Base-by-base conservation (phyloP, 495 filamentous ascomycete genomes). In the Xylaria bambusicola region DNA sequence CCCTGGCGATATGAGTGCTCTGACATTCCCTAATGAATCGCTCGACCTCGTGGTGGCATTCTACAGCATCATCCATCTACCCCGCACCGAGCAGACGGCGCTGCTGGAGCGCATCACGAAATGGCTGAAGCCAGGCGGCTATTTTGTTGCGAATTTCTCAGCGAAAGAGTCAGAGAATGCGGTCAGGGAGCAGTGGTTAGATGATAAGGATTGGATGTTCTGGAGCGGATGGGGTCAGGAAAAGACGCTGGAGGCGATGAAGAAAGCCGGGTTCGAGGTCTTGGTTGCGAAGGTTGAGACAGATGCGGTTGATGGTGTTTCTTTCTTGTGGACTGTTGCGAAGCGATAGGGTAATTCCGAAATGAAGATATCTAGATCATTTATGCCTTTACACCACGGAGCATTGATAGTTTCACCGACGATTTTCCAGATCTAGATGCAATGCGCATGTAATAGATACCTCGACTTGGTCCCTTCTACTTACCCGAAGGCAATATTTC, bases 41-140 rank as follows among this genome's bases (percentile, higher is more conserved):
- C 61, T 75, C 15, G 66, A 74, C 36, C 62, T 52, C 26, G 58
- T 75, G 3, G 40, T 71, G 0, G 74, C 40, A 12, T 64, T 73
- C 20, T 74, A 71, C 63, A 73, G 65, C 15, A 18, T 76, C 0
- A 68, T 71, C 33, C 75, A 77, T 17, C 71, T 77, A n/a, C 72
- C 73, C 10, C 64, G 66, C 12, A 56, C 53, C 8, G 70, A 75
- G 52, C 75, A 77, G 65, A 50, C 53, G 6, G 60, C 61, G 12
- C 64, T 75, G 68, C n/a, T 77, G 8, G 18, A 21, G 6, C 58
- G 61, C 10, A 66, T 71, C 15, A 45, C 38, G 10, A 7, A 31
- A 27, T 75, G 74, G 72, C 53, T 76, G 15, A 71, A 63, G 44
- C 66, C 65, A 0, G 73, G 73, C 13, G 73, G 72, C 1, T 49